Evolutionary conservation across 768 basidiomycete genomes (phyloP).

Genomic region (Lactarius sp.): DNA sequence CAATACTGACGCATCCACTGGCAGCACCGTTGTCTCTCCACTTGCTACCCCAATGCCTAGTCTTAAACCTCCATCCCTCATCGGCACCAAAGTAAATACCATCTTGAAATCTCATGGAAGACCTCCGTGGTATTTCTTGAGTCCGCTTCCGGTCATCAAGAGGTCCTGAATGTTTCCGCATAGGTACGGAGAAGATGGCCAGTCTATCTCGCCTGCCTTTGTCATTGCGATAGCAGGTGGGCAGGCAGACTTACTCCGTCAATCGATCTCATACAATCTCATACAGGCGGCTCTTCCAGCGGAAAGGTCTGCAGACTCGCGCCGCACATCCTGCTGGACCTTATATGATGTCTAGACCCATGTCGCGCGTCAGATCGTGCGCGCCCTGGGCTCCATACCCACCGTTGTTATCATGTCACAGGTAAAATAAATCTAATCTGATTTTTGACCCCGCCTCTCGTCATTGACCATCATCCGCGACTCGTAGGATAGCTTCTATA

Average conservation of each 20-base stretch:
- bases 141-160: constrained; percentile 6
- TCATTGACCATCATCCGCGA: background rate
- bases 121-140: constrained; percentile 62
- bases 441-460: background rate
- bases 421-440: constrained; percentile 35
- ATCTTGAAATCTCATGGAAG: constrained; percentile 80
- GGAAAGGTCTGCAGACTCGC: constrained; percentile 55
- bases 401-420: constrained; percentile 90
- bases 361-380: constrained; percentile 78
- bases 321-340: constrained; percentile 2
- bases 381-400: constrained; percentile 75
- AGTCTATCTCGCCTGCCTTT: constrained; percentile 66
- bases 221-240: constrained; percentile 80
- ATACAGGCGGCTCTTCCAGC: constrained; percentile 70
- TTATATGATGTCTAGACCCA: constrained; percentile 52
- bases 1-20: constrained; percentile 2
- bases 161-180: constrained; percentile 14
- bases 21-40: constrained; percentile 11
- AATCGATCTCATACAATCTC: background rate
- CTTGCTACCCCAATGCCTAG: constrained; percentile 16
- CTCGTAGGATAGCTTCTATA: constrained; percentile 89
- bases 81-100: constrained; percentile 49
- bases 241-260: background rate
- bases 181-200: constrained; percentile 79
- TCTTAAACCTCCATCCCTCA: constrained; percentile 8